Conservation (phyloP, 2,329 filamentous ascomycete species). For the Podosphaera aphanis region DNA sequence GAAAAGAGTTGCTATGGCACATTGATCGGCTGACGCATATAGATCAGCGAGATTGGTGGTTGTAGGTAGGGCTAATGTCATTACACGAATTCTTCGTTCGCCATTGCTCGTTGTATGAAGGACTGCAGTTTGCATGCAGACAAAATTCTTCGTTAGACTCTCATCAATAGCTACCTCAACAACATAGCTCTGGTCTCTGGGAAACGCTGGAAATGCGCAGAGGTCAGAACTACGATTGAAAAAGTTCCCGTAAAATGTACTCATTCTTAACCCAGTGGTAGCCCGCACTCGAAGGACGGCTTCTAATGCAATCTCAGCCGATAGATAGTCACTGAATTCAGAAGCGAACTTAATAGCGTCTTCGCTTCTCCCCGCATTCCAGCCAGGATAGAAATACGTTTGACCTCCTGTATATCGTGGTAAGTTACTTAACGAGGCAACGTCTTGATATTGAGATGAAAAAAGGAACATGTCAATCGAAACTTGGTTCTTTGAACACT, state of each 20-base stretch:
- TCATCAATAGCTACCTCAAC: slow-evolving; percentile 97
- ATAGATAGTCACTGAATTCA: slow-evolving; percentile 93
- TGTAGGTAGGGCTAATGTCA: slow-evolving; percentile 81
- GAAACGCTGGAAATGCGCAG: slow-evolving; percentile 94
- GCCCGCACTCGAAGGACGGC: slow-evolving; percentile 88
- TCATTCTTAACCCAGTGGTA: slow-evolving; percentile 86
- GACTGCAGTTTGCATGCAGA: slow-evolving; percentile 83
- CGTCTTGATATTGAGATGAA: slow-evolving; percentile 88
- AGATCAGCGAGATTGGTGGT: slow-evolving; percentile 76
- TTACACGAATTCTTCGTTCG: slow-evolving; percentile 78
- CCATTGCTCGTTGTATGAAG: slow-evolving; percentile 96
- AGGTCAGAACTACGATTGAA: slow-evolving; percentile 96
- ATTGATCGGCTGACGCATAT: slow-evolving; percentile 86
- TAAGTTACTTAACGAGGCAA: slow-evolving; percentile 84
- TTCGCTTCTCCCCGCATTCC: slow-evolving; percentile 82
- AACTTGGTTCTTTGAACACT: slow-evolving; percentile 96
- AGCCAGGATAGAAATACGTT: slow-evolving; percentile 92
- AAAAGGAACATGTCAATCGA: slow-evolving; percentile 98
- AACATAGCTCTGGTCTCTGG: slow-evolving; percentile 88
- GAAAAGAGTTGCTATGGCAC: slow-evolving; percentile 81
- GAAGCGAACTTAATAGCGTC: slow-evolving; percentile 95
- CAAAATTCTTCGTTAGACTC: slow-evolving; percentile 69
- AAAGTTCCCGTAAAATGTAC: slow-evolving; percentile 97
- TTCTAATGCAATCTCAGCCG: slow-evolving; percentile 84
- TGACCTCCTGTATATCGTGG: slow-evolving; percentile 92